Evolutionary conservation across 495 filamentous ascomycete species (phyloP).

Genomic region (Penicillium coprophilum): DNA sequence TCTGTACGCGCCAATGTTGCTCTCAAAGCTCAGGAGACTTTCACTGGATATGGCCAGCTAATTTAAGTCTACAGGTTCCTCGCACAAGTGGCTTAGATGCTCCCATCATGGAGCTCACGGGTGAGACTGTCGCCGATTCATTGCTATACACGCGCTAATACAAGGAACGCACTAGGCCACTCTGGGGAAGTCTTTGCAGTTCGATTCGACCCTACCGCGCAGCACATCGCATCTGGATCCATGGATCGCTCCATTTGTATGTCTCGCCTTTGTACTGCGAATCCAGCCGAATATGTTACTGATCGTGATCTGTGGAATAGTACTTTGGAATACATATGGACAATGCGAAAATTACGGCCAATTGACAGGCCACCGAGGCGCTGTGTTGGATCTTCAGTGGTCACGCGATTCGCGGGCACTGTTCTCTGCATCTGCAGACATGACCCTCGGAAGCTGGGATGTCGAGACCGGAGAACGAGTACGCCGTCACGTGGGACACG

Average conservation of each 20-base stretch:
- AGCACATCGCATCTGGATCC: constrained; percentile 88
- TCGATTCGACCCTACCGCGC: constrained; percentile 83
- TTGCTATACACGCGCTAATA: constrained; percentile 8
- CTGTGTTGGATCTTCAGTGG: constrained; percentile 92
- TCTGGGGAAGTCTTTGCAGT: constrained; percentile 85
- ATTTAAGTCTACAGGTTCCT: constrained; percentile 55
- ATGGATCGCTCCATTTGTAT: constrained; percentile 91
- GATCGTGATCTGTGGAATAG: constrained; percentile 40
- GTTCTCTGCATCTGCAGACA: constrained; percentile 92
- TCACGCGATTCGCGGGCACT: constrained; percentile 87
- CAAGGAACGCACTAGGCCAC: constrained; percentile 48
- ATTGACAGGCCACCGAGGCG: constrained; percentile 83
- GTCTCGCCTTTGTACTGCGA: constrained; percentile 25
- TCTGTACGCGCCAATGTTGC: constrained; percentile 58
- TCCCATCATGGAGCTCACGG: constrained; percentile 91
- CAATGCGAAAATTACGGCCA: constrained; percentile 91
- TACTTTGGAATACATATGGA: constrained; percentile 90
- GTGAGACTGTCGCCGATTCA: constrained; percentile 41
- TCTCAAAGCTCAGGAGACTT: not conserved
- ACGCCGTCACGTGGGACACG: constrained; percentile 87
- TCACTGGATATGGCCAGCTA: not conserved
- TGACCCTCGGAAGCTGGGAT: constrained; percentile 92
- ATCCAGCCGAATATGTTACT: not conserved
- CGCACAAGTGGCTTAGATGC: constrained; percentile 86
- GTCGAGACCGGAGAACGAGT: constrained; percentile 82